Percentiles rank a stretch among this genome's conserved stretches.
phyloP scores from a whole-genome alignment of 2,329 filamentous ascomycete genomes.

The Chaetomiaceae sp. region DNA sequence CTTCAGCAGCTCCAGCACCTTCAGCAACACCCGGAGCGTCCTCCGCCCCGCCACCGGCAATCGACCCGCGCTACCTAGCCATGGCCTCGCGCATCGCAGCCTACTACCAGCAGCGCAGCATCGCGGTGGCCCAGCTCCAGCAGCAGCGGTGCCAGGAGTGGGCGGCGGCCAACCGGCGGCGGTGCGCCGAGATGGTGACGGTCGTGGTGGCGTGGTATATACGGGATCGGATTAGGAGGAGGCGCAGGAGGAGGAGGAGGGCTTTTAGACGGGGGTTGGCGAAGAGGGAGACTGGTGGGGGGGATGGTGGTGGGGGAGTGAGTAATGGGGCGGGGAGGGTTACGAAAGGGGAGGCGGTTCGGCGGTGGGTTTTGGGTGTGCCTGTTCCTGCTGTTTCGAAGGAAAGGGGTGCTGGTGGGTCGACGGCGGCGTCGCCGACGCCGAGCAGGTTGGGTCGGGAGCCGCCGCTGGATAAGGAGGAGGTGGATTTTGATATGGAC shows the following conservation, averaged over 20 bases:
- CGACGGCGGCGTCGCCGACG: too few species aligned
- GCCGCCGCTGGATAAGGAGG: conserved; percentile 33
- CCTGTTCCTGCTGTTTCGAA: conserved; percentile 1
- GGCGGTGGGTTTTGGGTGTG: conserved; percentile 39
- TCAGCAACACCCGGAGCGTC: conserved; percentile 10
- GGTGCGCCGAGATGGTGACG: conserved; percentile 48
- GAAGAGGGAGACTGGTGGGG: conserved; percentile 11
- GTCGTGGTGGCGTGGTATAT: conserved; percentile 48
- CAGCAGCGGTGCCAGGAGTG: conserved; percentile 46
- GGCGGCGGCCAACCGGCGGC: conserved; percentile 43
- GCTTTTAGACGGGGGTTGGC: conserved; percentile 39
- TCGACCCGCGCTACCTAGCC: conserved; percentile 41
- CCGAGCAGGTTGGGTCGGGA: conserved; percentile 1
- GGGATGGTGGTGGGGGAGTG: neutral
- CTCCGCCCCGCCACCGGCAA: neutral
- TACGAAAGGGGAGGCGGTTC: conserved; percentile 39
- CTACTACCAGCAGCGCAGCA: conserved; percentile 47
- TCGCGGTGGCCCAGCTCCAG: conserved; percentile 44
- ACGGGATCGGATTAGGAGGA: conserved; percentile 43
- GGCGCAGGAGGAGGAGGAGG: conserved; percentile 39
- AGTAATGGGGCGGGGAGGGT: conserved; percentile 17
- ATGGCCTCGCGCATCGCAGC: conserved; percentile 45
- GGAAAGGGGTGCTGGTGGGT: neutral
- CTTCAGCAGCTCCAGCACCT: neutral
- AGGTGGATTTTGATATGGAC: conserved; percentile 40